A percentile compares a stretch with the other conserved stretches of the same genome.
phyloP scores from a whole-genome alignment of 2,329 filamentous ascomycete genomes.

The Daldinia eschscholtzii region DNA sequence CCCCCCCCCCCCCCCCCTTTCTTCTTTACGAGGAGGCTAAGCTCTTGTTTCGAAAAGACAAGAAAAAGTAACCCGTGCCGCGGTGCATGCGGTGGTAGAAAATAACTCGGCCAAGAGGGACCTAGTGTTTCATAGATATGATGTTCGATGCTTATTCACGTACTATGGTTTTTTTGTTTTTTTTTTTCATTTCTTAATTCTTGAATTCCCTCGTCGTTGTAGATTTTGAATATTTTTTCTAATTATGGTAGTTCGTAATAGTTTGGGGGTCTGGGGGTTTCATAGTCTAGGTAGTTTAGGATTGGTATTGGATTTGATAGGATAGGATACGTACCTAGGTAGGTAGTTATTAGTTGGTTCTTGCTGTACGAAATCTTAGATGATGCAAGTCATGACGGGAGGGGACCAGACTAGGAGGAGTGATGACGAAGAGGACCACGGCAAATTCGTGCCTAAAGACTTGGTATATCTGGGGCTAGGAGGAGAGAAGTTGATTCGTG shows the following conservation, averaged over 20 bases:
- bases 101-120: background rate
- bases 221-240: background rate
- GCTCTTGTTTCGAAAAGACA: background rate
- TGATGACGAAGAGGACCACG: background rate
- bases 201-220: too few species aligned
- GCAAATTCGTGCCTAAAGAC: background rate
- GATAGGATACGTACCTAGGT: too few species aligned
- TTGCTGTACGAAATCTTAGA: background rate
- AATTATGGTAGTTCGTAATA: background rate
- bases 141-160: background rate
- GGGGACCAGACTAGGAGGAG: background rate
- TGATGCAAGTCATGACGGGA: slow-evolving; percentile 6
- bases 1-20: background rate
- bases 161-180: background rate
- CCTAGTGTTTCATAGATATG: slow-evolving; percentile 2
- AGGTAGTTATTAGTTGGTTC: too few species aligned
- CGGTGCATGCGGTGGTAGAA: background rate
- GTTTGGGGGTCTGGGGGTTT: background rate
- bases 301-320: background rate
- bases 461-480: background rate
- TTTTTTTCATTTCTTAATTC: background rate
- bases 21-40: background rate
- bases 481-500: background rate
- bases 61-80: background rate
- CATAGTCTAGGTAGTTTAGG: background rate